Base-by-base conservation (phyloP, 352 stramenopile genomes). In the Discostella stelligera region DNA sequence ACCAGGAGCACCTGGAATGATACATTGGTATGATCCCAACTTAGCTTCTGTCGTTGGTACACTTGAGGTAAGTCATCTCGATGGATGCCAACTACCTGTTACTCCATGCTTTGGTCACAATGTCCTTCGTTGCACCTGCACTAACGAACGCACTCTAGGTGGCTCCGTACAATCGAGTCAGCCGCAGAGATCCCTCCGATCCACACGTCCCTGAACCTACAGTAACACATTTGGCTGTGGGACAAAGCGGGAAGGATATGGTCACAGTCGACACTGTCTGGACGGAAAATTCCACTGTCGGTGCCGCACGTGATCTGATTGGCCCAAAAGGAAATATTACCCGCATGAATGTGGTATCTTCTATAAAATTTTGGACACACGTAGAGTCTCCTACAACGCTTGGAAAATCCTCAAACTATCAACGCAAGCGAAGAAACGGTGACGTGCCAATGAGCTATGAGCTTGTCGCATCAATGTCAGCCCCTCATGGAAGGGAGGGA, bases 21-120 rank as follows among this genome's bases (percentile, higher is more conserved):
- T 93, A 30, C 82, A 91, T 70, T 91, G 85, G 88, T 91, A 87
- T 75, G 80, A 93, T 84, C 67, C 79, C 41, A 70, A 52, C 9
- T 68, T 79, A 18, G 56, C 78, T 39, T 77, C 69, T 10, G 74
- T 93, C 25, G 65, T 77, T 58, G 67, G 59, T 25, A 76, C 70
- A 3, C 68, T 93, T 13, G 85, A 91, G 66, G 77, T 83, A 44
- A 50, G 67, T 41, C n/a, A 65, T 46, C 3, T 8, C 32, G 39
- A 7, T 50, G 30, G 14, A n/a, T 27, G 16, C 11, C 0, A 55
- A 5, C 13, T 20, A 4, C 8, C 52, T n/a, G 21, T 27, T n/a
- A 32, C 52, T 30, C 1, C n/a, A 59, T 27, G 9, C 52, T 30
- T 23, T 32, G n/a, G 23, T 20, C 18, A 23, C 14, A n/a, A n/a